phyloP scores from a whole-genome alignment of 2,329 filamentous ascomycete species.

The Alternaria sp. region DNA sequence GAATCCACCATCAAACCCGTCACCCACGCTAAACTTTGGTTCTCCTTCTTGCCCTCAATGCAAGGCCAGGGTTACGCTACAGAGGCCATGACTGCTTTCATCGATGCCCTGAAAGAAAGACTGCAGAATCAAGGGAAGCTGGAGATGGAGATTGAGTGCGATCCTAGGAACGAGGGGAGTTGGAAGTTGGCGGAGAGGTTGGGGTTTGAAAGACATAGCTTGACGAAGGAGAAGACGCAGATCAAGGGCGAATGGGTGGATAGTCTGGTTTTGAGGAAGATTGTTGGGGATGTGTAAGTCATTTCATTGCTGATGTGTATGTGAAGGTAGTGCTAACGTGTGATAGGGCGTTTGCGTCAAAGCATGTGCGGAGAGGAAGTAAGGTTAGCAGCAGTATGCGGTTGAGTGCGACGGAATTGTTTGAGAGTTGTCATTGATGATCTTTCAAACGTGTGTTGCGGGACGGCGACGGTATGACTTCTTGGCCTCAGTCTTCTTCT shows the following conservation, averaged over 20 bases:
- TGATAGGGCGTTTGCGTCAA: neutral
- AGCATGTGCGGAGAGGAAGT: constrained; percentile 6
- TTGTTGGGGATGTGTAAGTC: constrained; percentile 20
- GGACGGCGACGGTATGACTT: neutral
- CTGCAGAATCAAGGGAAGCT: constrained; percentile 14
- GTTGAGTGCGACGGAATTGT: constrained; percentile 3
- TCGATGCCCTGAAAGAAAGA: constrained; percentile 21
- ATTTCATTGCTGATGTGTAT: neutral
- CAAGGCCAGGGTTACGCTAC: constrained; percentile 41
- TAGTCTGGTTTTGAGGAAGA: constrained; percentile 35
- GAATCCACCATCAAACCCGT: constrained; percentile 3
- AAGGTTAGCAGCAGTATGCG: constrained; percentile 10
- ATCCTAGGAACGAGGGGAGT: constrained; percentile 41
- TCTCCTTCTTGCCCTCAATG: constrained; percentile 32
- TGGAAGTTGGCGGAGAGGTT: constrained; percentile 41
- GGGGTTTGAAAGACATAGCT: constrained; percentile 34
- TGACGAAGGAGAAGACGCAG: constrained; percentile 35
- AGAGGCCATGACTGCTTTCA: constrained; percentile 39
- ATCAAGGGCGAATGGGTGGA: constrained; percentile 45
- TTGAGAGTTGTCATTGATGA: constrained; percentile 2
- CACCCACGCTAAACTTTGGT: constrained; percentile 37
- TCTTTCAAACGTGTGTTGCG: neutral
- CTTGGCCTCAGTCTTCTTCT: neutral
- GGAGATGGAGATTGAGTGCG: constrained; percentile 45
- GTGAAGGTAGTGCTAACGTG: neutral